Conservation (phyloP, 257 asterid genomes). For the Solanum tarapatanum region DNA sequence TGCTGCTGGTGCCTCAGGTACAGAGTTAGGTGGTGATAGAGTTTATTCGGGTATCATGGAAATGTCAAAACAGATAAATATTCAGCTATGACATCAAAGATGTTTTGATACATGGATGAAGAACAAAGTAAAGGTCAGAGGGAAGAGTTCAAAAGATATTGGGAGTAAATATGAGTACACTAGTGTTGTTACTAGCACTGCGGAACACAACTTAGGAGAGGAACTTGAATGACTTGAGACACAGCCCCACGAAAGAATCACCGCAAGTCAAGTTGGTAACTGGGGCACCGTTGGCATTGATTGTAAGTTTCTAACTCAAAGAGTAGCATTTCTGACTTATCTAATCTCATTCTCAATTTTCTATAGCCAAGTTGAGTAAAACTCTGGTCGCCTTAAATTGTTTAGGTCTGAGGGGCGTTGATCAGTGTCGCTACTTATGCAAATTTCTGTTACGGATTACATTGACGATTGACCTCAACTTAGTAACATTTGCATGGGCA, state of each 20-base stretch:
- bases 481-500: neutral
- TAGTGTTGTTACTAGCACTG: neutral
- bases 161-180: neutral
- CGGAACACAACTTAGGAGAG: neutral
- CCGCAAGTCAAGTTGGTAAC: neutral
- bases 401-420: neutral
- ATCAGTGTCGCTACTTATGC: neutral
- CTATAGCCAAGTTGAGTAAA: neutral
- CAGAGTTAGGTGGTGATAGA: constrained; percentile 52
- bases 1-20: constrained; percentile 64
- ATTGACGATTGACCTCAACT: neutral
- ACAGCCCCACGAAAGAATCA: neutral
- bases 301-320: neutral
- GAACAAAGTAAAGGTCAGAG: neutral
- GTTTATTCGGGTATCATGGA: constrained; percentile 56
- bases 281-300: neutral
- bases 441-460: neutral
- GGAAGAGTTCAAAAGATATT: neutral
- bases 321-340: neutral
- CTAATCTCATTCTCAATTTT: neutral
- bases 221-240: neutral
- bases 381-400: neutral
- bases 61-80: constrained; percentile 46
- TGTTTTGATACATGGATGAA: neutral
- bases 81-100: constrained; percentile 20